Base-by-base conservation (phyloP, 2,329 filamentous ascomycete species). In the Hypomyces perniciosus region DNA sequence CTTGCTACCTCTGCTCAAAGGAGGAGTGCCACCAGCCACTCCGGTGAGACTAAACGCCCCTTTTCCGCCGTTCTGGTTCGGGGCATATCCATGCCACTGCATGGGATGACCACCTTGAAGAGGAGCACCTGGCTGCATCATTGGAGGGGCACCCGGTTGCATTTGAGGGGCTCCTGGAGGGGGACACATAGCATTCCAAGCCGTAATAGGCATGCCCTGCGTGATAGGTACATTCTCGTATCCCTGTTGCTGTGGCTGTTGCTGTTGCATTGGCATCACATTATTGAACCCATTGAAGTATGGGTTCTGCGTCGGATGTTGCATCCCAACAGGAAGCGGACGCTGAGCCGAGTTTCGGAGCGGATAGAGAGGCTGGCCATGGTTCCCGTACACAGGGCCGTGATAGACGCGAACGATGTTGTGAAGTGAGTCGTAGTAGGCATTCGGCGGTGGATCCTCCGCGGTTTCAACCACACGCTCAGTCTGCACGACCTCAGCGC, bases 371-470 rank as follows among this genome's bases (percentile, higher is more conserved):
- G 65, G 61, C 27, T 60, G 57, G 1, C 69, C 70, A 27, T 69
- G 65, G 27, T 74, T 72, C 4, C 79, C 78, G 58, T 80, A 83
- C 1, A 69, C 66, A 3, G 75, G 73, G 0, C 79, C 80, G 55
- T 83, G 76, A 55, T 83, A 83, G 28, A 83, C 73, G 10, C 79
- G 75, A 45, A 80, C 68, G 20, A 79, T 63, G 31, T 78, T 75
- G 54, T 73, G 70, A 42, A 71, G 68, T n/a, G 68, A 61, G 57
- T 84, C 79, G 57, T 76, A 77, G 59, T 79, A 84, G 39, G 80
- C 78, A 57, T 84, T 84, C 9, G 80, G 81, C 2, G 71, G 69
- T 7, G 80, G 80, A 54, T 83, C 79, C 40, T 73, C 66, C 4
- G 68, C 66, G 1, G 64, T 67, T 56, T 82, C 79, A 20, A 83